Evolutionary conservation across 805 yeast genomes (phyloP).

Genomic region (Wickerhamiella sorbophila): DNA sequence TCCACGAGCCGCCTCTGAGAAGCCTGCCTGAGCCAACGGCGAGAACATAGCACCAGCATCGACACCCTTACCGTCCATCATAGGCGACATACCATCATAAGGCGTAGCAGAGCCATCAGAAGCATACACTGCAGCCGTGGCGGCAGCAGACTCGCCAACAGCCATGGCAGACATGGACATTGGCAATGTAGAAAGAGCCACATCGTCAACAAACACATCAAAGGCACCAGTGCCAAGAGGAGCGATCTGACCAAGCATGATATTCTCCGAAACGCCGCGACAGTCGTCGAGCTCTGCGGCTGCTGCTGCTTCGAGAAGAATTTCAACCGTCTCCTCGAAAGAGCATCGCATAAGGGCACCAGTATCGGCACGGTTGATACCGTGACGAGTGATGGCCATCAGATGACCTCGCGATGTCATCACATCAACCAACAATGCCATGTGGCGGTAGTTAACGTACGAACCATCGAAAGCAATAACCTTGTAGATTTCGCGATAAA

Average conservation of each 20-base stretch:
- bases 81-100: conserved; percentile 53
- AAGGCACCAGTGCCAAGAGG: conserved; percentile 98
- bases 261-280: conserved; percentile 96
- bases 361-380: conserved; percentile 95
- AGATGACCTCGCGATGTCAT: conserved; percentile 98
- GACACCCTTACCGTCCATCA: conserved; percentile 25
- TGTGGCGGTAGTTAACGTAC: conserved; percentile 93
- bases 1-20: conserved; percentile 54
- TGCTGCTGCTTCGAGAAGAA: conserved; percentile 94
- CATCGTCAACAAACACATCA: conserved; percentile 88
- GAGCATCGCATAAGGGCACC: conserved; percentile 99
- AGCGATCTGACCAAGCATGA: conserved; percentile 94
- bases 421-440: conserved; percentile 93
- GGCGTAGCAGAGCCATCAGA: conserved; percentile 83
- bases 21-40: conserved; percentile 80
- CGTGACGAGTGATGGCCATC: conserved; percentile 98
- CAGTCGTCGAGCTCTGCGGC: conserved; percentile 96
- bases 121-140: conserved; percentile 19
- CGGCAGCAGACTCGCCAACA: conserved; percentile 29
- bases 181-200: conserved; percentile 54
- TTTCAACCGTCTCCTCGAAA: conserved; percentile 97
- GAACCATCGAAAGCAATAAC: conserved; percentile 99
- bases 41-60: conserved; percentile 68
- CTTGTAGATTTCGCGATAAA: conserved; percentile 86
- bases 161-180: conserved; percentile 31